Conservation (phyloP, 2,329 filamentous ascomycete genomes). For the Fusarium odoratissimum region DNA sequence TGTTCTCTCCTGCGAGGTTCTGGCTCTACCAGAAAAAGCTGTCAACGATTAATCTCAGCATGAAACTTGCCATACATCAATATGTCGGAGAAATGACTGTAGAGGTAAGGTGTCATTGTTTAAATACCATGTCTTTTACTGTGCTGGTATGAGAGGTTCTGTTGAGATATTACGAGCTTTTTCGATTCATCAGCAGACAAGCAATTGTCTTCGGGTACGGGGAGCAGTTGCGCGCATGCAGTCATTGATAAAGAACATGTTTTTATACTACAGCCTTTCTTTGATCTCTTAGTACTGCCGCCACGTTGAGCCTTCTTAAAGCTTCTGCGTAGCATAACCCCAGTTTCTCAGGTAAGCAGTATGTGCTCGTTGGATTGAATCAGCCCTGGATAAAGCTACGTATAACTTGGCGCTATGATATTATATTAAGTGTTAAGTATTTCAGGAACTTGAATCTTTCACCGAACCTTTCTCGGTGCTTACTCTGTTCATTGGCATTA, state of each 20-base stretch:
- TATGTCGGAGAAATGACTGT: fast-evolving
- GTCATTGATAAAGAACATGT: fast-evolving
- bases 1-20: fast-evolving
- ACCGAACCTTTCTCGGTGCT: fast-evolving
- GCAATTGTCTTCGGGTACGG: fast-evolving
- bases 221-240: fast-evolving
- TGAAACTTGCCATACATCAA: too few relatives aligned
- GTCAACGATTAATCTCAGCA: neutral
- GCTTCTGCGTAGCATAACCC: neutral
- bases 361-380: neutral
- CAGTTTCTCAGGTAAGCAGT: neutral
- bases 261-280: neutral
- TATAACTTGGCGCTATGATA: neutral
- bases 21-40: neutral
- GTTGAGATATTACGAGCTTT: neutral
- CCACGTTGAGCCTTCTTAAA: too few relatives aligned
- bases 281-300: neutral
- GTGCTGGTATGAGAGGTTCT: fast-evolving
- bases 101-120: neutral
- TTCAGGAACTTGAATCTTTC: neutral
- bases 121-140: neutral
- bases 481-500: neutral
- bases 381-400: neutral
- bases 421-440: neutral
- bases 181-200: neutral